Conservation (phyloP, 192 early-diverging fungal genomes). For the Oehlia diaphana region DNA sequence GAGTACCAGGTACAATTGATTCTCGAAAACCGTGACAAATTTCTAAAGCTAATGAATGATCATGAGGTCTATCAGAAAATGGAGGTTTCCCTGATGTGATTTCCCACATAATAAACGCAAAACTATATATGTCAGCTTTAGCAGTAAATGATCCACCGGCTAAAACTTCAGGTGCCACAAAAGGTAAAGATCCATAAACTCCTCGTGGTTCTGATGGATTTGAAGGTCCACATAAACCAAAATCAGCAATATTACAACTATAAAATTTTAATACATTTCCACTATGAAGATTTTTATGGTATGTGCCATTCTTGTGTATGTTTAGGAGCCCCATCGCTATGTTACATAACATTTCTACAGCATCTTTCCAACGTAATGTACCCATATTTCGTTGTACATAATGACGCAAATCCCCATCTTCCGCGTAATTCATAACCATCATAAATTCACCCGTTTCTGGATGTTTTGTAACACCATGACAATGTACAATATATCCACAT, state of each 20-base stretch:
- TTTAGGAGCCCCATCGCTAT: slow-evolving; percentile 20
- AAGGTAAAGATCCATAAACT: slow-evolving; percentile 25
- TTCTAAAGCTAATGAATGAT: slow-evolving; percentile 34
- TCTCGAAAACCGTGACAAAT: slow-evolving; percentile 41
- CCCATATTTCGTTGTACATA: slow-evolving; percentile 14
- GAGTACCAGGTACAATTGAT: slow-evolving; percentile 40
- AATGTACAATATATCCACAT: slow-evolving; percentile 22
- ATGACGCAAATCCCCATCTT: slow-evolving; percentile 16
- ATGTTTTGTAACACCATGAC: slow-evolving; percentile 21
- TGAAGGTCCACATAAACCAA: slow-evolving; percentile 17
- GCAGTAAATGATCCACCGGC: slow-evolving; percentile 1
- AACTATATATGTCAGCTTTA: slow-evolving; percentile 44
- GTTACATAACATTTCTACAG: slow-evolving; percentile 18
- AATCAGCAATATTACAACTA: slow-evolving; percentile 19
- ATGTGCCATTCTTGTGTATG: slow-evolving; percentile 23
- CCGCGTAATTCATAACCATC: slow-evolving; percentile 26
- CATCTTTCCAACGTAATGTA: slow-evolving; percentile 20
- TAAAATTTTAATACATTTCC: slow-evolving; percentile 25
- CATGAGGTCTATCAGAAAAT: slow-evolving; percentile 37
- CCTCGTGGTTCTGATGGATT: slow-evolving; percentile 7
- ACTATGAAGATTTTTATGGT: slow-evolving; percentile 21
- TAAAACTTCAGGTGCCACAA: slow-evolving; percentile 20
- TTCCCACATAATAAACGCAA: slow-evolving; percentile 49
- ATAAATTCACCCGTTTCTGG: slow-evolving; percentile 19
- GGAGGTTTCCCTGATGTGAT: slow-evolving; percentile 44